Conservation (phyloP, 1,284 basidiomycete genomes). For the Sporisorium graminicola region DNA sequence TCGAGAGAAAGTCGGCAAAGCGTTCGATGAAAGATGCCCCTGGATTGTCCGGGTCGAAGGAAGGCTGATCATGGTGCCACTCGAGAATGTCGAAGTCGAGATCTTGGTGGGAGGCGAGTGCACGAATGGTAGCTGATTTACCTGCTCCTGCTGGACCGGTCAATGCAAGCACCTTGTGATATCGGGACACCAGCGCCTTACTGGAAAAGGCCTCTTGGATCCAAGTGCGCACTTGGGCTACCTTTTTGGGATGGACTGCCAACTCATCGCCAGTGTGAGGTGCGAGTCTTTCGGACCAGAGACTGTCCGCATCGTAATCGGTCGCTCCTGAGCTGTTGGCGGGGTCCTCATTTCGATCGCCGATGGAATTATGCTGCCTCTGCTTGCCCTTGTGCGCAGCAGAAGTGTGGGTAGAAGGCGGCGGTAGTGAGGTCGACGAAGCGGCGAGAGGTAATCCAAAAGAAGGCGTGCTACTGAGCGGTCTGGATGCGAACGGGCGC, state of each 20-base stretch:
- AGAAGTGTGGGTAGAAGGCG: background rate
- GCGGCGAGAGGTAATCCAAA: constrained; percentile 20
- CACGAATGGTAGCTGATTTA: constrained; percentile 86
- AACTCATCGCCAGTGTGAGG: constrained; percentile 73
- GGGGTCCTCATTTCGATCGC: background rate
- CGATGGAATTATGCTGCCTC: constrained; percentile 7
- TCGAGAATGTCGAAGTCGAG: constrained; percentile 85
- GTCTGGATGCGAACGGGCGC: constrained; percentile 15
- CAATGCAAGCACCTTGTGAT: constrained; percentile 81
- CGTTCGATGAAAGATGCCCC: constrained; percentile 44
- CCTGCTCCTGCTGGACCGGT: constrained; percentile 90
- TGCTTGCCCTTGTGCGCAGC: constrained; percentile 26
- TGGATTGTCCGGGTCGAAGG: constrained; percentile 11
- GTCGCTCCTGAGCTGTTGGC: background rate
- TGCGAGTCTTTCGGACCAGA: constrained; percentile 40
- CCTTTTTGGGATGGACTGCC: constrained; percentile 88
- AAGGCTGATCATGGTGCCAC: constrained; percentile 77
- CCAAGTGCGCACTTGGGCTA: constrained; percentile 87
- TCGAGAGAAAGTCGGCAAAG: constrained; percentile 57
- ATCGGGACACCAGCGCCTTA: constrained; percentile 78
- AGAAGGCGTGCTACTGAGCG: constrained; percentile 37
- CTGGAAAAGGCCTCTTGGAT: constrained; percentile 81
- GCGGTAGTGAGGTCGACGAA: background rate
- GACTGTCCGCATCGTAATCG: background rate
- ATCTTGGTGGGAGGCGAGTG: constrained; percentile 77